Conservation (phyloP, 2,329 filamentous ascomycete genomes). For the Colletotrichum chrysophilum region DNA sequence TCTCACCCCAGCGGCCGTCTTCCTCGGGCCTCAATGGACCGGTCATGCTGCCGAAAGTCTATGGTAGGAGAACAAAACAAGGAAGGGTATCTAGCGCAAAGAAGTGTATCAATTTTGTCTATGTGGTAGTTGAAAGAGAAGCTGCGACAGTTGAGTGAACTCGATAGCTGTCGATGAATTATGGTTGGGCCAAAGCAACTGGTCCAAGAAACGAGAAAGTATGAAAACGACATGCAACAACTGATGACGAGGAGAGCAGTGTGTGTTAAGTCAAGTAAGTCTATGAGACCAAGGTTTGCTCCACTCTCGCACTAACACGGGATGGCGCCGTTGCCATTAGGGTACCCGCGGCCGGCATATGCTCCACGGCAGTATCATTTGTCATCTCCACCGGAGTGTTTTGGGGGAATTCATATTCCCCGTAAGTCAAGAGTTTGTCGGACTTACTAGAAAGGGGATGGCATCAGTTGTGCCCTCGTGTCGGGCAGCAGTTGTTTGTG, state of each 20-base stretch:
- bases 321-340: not conserved
- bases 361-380: constrained; percentile 3
- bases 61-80: not conserved
- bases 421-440: not conserved
- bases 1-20: constrained; percentile 31
- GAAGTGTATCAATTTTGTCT: not conserved
- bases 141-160: not conserved
- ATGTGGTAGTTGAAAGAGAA: not conserved
- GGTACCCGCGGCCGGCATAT: not conserved
- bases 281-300: not conserved
- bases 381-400: not conserved
- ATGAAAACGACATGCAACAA: not conserved
- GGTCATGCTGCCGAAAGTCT: not conserved
- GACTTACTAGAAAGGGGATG: not conserved
- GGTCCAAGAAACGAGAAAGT: not conserved
- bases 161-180: not conserved
- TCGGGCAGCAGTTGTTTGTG: not conserved
- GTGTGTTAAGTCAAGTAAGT: not conserved
- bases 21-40: not conserved
- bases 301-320: not conserved
- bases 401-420: not conserved
- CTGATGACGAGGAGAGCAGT: not conserved
- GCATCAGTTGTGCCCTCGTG: not conserved
- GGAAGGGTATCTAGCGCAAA: not conserved
- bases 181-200: not conserved